Percentiles rank a stretch among this genome's conserved stretches.
Conservation (phyloP, 2,329 filamentous ascomycete species). For the Aspergillus flavus region DNA sequence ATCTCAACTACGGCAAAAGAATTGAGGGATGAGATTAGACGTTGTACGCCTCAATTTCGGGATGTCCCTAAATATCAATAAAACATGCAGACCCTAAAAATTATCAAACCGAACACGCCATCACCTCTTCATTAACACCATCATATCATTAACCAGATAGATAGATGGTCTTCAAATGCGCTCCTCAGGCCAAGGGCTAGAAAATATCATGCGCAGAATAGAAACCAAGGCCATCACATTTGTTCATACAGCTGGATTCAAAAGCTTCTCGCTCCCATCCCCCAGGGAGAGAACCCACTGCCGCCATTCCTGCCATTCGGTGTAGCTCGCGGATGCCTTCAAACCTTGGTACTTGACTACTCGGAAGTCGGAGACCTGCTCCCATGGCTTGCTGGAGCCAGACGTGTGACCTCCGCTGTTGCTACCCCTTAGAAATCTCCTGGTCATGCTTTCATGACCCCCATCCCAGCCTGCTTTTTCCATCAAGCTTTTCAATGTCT, state of each 20-base stretch:
- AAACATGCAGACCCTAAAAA: neutral
- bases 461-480: slow-evolving; percentile 92
- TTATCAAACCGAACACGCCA: neutral
- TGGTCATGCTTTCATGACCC: slow-evolving; percentile 40
- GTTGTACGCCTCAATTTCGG: neutral
- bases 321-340: slow-evolving; percentile 70
- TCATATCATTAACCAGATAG: slow-evolving; percentile 1
- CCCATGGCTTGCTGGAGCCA: slow-evolving; percentile 59
- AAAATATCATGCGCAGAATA: neutral
- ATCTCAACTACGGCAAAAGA: neutral
- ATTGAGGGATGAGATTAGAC: neutral
- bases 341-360: slow-evolving; percentile 85
- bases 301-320: slow-evolving; percentile 78
- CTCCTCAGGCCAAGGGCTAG: neutral
- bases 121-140: slow-evolving; percentile 4
- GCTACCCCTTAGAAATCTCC: slow-evolving; percentile 45
- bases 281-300: slow-evolving; percentile 61
- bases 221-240: neutral
- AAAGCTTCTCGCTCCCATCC: slow-evolving; percentile 31
- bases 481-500: slow-evolving; percentile 87
- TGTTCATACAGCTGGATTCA: slow-evolving; percentile 8
- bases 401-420: slow-evolving; percentile 29
- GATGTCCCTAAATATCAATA: neutral
- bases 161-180: neutral
- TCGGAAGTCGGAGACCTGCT: slow-evolving; percentile 70